Conservation (phyloP, 2,329 filamentous ascomycete species). For the Fusarium austroafricanum region DNA sequence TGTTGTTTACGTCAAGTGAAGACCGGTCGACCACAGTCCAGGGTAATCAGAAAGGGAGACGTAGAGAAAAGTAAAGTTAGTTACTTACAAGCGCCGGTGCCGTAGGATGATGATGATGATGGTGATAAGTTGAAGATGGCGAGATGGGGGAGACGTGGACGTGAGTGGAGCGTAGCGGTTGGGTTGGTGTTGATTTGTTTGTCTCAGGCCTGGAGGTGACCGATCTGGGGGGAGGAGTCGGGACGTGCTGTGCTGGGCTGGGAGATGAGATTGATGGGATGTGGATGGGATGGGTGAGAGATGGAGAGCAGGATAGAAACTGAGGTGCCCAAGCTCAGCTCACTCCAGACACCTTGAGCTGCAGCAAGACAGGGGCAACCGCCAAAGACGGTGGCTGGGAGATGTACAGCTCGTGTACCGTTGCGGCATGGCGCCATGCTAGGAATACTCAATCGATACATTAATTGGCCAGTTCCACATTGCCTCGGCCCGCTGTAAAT, state of each 20-base stretch:
- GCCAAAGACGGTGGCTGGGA: conserved; percentile 35
- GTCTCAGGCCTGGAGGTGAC: conserved; percentile 32
- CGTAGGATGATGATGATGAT: conserved; percentile 28
- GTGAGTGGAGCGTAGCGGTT: conserved; percentile 38
- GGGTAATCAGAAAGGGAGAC: conserved; percentile 20
- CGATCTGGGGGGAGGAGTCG: conserved; percentile 11
- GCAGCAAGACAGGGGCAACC: conserved; percentile 31
- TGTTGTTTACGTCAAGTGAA: conserved; percentile 16
- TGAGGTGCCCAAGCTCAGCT: conserved; percentile 39
- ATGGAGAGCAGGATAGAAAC: conserved; percentile 4
- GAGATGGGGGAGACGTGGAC: conserved; percentile 40
- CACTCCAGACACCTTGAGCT: conserved; percentile 29
- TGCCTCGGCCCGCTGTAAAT: conserved; percentile 35
- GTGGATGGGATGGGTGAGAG: conserved; percentile 12
- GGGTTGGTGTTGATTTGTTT: conserved; percentile 42
- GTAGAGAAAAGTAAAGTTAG: conserved; percentile 8
- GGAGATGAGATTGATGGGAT: conserved; percentile 37
- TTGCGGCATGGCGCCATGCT: neutral
- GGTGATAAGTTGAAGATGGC: conserved; percentile 40
- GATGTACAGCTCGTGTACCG: conserved; percentile 24
- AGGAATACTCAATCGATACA: conserved; percentile 22
- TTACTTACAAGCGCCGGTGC: conserved; percentile 40
- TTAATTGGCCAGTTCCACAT: conserved; percentile 4
- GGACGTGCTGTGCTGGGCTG: conserved; percentile 17
- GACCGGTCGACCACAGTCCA: conserved; percentile 15